Percentiles rank a stretch among this genome's conserved stretches.
phyloP scores from a whole-genome alignment of 177 flowering plant genomes.

The Tripterygium wilfordii region DNA sequence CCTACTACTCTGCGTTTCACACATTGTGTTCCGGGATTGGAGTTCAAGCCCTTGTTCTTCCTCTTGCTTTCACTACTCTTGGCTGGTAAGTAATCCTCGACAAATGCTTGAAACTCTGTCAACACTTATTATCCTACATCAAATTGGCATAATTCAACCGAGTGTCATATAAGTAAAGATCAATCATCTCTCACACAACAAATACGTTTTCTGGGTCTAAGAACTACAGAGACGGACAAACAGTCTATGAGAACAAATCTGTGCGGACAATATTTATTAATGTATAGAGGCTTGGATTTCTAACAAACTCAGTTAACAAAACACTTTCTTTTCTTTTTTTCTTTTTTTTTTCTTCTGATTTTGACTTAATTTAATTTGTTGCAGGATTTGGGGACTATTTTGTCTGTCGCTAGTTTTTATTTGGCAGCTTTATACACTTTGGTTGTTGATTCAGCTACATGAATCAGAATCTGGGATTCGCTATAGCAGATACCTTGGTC shows the following conservation, averaged over 20 bases:
- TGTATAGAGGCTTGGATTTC: no score
- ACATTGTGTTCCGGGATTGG: slow-evolving; percentile 48
- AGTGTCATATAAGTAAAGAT: no score
- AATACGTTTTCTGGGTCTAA: no score
- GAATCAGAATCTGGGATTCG: slow-evolving; percentile 29
- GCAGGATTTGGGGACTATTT: slow-evolving; percentile 32
- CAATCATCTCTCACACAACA: not conserved
- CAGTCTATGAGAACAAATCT: no score
- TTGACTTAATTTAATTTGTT: not conserved
- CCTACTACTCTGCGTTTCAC: slow-evolving; percentile 49
- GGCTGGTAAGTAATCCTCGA: slow-evolving; percentile 47
- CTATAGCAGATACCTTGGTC: slow-evolving; percentile 33
- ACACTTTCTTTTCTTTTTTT: not conserved
- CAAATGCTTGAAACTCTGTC: no score
- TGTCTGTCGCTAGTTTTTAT: slow-evolving; percentile 23
- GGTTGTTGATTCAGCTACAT: slow-evolving; percentile 32
- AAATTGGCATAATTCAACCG: no score
- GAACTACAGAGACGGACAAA: no score
- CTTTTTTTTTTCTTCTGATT: not conserved
- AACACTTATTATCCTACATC: no score
- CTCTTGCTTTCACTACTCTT: slow-evolving; percentile 39
- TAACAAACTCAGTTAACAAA: no score
- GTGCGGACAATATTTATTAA: no score
- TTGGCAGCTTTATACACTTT: slow-evolving; percentile 37
- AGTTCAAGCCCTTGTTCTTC: slow-evolving; percentile 48